These are phyloP conservation scores for Ustilago tritici DNA, from an alignment of 1,284 basidiomycete species.

Conservation along the genomic window DNA sequence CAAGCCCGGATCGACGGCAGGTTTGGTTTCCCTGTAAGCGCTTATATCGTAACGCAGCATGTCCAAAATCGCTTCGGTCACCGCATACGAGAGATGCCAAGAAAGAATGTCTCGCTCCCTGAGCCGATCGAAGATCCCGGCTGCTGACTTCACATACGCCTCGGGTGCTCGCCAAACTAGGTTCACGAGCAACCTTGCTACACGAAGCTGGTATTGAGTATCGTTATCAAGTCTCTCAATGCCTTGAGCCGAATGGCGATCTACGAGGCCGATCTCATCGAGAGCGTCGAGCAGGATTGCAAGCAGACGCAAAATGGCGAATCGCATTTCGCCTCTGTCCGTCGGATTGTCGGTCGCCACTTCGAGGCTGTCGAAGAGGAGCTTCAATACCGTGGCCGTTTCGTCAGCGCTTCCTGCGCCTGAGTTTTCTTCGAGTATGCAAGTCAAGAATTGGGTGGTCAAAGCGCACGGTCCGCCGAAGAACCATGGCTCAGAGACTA, in stretches of 20 bases:
- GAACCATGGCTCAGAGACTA: not conserved
- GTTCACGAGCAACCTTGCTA: constrained; percentile 1
- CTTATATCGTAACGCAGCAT: too few species aligned
- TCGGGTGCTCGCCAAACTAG: constrained; percentile 12
- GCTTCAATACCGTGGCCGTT: not conserved
- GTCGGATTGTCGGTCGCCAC: not conserved
- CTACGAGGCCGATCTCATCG: constrained; percentile 1
- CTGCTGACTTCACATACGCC: constrained; percentile 4
- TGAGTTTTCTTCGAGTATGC: constrained; percentile 3
- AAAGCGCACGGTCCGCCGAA: constrained; percentile 15
- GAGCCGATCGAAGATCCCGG: constrained; percentile 17
- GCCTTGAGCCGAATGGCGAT: not conserved
- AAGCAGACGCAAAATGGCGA: constrained; percentile 8
- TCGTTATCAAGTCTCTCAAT: too few species aligned
- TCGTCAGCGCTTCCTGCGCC: not conserved
- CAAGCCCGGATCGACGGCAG: too few species aligned
- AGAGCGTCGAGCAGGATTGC: constrained; percentile 25
- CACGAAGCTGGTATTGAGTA: not conserved
- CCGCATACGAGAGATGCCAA: not conserved
- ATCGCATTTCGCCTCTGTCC: not conserved
- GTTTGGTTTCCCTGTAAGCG: too few species aligned
- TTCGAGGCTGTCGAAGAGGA: constrained; percentile 17
- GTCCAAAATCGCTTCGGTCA: not conserved
- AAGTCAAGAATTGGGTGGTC: constrained; percentile 9
- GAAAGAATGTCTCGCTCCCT: not conserved